Percentiles rank a stretch among this genome's conserved stretches.
Evolutionary conservation across 73 alveolate genomes (phyloP).

Genomic region (Tetrahymena thermophila): DNA sequence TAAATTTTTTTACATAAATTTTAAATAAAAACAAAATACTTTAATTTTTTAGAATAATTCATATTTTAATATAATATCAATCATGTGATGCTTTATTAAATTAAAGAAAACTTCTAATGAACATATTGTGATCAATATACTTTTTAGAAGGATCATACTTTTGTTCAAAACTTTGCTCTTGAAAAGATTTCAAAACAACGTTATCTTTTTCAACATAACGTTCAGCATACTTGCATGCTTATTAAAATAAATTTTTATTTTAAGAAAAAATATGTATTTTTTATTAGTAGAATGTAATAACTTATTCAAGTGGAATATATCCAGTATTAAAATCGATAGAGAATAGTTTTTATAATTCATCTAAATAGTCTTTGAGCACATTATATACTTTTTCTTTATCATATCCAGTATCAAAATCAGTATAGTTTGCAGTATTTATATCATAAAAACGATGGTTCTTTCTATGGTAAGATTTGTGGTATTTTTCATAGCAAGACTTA

Average conservation of each 20-base stretch:
- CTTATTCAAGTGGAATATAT: background rate
- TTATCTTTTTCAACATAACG: background rate
- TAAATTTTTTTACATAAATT: no score
- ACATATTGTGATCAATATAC: background rate
- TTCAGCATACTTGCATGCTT: background rate
- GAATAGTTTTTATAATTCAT: background rate
- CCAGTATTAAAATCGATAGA: background rate
- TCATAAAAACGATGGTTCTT: background rate
- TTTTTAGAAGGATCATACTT: background rate
- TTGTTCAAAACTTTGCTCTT: background rate
- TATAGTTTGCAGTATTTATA: background rate
- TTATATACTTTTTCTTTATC: background rate
- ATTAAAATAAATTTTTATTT: background rate
- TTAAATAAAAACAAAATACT: no score
- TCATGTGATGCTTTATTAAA: background rate
- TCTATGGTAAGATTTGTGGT: background rate
- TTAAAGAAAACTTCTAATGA: background rate
- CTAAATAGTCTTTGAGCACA: background rate
- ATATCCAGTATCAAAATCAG: background rate
- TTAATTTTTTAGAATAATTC: background rate
- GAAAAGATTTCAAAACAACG: background rate
- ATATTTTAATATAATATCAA: background rate
- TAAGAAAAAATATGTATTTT: background rate
- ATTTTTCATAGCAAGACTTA: background rate
- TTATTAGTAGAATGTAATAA: background rate